These are phyloP conservation scores for Talaromyces piceae DNA, from an alignment of 2,329 filamentous ascomycete genomes.

Conservation along the genomic window DNA sequence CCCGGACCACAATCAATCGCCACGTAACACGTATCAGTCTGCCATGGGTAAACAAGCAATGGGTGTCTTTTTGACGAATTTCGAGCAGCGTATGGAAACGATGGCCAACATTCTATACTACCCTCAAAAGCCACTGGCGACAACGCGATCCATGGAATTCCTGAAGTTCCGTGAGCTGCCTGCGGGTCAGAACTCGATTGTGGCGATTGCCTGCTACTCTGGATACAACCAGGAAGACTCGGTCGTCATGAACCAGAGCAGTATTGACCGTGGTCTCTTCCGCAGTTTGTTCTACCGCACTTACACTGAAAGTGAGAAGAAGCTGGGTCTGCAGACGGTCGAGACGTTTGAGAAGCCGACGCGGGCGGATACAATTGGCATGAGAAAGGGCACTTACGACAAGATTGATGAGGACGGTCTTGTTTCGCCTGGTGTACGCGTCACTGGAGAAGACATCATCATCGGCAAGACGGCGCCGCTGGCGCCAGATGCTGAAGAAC, in stretches of 20 bases:
- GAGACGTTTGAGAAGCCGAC: conserved; percentile 95
- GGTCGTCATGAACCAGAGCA: conserved; percentile 99
- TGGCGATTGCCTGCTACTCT: conserved; percentile 94
- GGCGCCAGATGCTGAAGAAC: conserved; percentile 82
- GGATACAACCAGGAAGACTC: conserved; percentile 99
- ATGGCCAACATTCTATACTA: conserved; percentile 99
- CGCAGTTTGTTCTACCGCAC: conserved; percentile 95
- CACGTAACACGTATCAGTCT: conserved; percentile 97
- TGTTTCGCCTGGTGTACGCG: conserved; percentile 84
- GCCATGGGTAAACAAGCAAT: conserved; percentile 99
- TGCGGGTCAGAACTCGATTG: conserved; percentile 95
- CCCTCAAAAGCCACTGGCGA: conserved; percentile 92
- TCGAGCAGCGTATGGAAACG: conserved; percentile 93
- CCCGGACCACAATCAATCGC: conserved; percentile 96
- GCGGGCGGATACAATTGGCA: conserved; percentile 74
- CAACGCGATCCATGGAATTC: conserved; percentile 97
- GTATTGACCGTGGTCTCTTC: conserved; percentile 95
- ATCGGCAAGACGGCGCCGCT: conserved; percentile 98
- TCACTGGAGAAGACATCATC: conserved; percentile 96
- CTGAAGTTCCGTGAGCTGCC: conserved; percentile 96
- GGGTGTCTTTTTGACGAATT: conserved; percentile 98
- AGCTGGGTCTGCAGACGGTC: conserved; percentile 84
- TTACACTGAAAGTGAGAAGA: conserved; percentile 95
- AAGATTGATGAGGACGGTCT: conserved; percentile 97
- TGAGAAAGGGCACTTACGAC: conserved; percentile 94